A percentile compares a stretch with the other conserved stretches of the same genome.
phyloP scores from a whole-genome alignment of 495 filamentous ascomycete species.

The Daldinia loculata region DNA sequence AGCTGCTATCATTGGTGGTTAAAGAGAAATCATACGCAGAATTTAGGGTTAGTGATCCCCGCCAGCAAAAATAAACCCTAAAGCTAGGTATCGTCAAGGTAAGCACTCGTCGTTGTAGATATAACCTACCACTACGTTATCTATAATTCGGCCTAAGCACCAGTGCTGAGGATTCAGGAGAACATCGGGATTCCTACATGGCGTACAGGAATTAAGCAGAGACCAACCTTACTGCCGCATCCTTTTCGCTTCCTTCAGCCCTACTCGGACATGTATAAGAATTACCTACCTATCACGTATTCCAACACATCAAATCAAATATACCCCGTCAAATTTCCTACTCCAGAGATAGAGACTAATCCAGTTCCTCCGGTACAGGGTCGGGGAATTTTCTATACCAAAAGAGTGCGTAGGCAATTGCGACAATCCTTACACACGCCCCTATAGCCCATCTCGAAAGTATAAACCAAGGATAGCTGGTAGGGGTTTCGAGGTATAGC shows the following conservation, averaged over 20 bases:
- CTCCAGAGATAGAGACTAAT: neutral
- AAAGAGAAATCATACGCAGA: no score
- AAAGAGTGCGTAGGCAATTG: neutral
- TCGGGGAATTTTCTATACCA: neutral
- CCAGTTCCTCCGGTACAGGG: neutral
- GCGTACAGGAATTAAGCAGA: neutral
- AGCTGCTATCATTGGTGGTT: no score
- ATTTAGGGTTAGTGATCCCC: no score
- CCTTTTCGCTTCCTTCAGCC: conserved; percentile 12
- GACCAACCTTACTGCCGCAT: conserved; percentile 3
- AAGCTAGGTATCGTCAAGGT: neutral
- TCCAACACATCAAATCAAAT: neutral
- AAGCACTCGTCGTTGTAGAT: neutral
- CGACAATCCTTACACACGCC: neutral
- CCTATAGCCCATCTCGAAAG: neutral
- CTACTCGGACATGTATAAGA: neutral
- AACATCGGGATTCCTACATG: neutral
- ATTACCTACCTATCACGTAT: neutral
- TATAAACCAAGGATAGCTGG: neutral
- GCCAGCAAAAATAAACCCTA: no score
- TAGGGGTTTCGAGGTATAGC: neutral
- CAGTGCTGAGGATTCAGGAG: neutral
- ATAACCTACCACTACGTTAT: neutral
- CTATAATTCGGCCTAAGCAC: neutral
- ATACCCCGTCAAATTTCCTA: neutral